Evolutionary conservation across 129 eudicot genomes (phyloP), one percentile per base, ranked within the genome.

Genomic region (Pseudognaphalium luteoalbum): DNA sequence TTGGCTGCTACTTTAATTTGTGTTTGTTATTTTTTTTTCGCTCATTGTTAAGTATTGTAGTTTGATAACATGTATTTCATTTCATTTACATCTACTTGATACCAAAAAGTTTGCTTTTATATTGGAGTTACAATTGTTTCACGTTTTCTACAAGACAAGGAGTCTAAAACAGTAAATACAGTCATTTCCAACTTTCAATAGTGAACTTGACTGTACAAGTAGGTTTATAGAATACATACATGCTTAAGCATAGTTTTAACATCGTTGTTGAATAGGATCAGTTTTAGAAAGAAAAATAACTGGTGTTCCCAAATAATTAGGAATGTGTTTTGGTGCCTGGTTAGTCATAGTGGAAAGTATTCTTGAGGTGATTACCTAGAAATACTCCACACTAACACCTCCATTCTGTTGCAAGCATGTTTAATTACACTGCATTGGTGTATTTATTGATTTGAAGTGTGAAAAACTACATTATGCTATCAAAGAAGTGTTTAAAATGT

Each of bases 1-100:
- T 84, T 75, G 39, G 62, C 76, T 72, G 20, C 75, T 71, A 71
- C 72, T 67, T 16, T 63, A 39, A 57, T 71, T 66, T 30, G 52
- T 39, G 35, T 71, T 32, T 82, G 69, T 67, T 21, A 58, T 76
- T 7, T 58, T 71, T 58, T n/a, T 25, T 25, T 1, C 32, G 12
- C 52, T 73, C 44, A 50, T 5, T 72, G 17, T 41, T 58, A 67
- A 30, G 57, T 15, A 39, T 21, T 70, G 19, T 39, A 50, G 47
- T 17, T 64, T 63, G 57, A 54, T 47, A 28, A 20, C 20, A 0
- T 73, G n/a, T 3, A 65, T 65, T 25, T 25, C 28, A 25, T 25
- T 25, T 25, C 33, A 22, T 59, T 37, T 41, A 39, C 17, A 17
- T 52, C 28, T 67, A 4, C 50, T 51, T 64, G 22, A 80, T 73